Evolutionary conservation across 1,139 yeast species (phyloP).

Genomic region (Sugiyamaella paludigena): DNA sequence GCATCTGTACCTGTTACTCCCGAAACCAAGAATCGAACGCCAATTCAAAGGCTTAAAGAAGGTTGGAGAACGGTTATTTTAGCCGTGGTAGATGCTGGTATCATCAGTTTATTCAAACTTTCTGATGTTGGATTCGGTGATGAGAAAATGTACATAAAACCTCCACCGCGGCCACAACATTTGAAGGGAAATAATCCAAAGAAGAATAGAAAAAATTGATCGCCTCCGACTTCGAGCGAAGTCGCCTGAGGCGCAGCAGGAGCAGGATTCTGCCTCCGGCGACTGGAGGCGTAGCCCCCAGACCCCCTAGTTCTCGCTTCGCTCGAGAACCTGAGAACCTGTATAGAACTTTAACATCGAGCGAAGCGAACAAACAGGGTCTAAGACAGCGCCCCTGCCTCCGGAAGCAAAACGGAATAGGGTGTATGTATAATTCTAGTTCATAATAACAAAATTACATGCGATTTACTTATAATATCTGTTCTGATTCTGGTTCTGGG

Average conservation of each 20-base stretch:
- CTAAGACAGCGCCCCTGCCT: not conserved
- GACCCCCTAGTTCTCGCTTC: no score
- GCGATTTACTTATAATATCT: not conserved
- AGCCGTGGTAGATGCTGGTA: constrained; percentile 71
- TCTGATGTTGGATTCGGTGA: constrained; percentile 54
- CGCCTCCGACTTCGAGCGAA: no score
- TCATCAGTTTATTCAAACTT: constrained; percentile 62
- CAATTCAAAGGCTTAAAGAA: constrained; percentile 38
- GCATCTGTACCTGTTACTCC: constrained; percentile 32
- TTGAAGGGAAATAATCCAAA: constrained; percentile 1
- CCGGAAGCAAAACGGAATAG: not conserved
- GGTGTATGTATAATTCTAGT: not conserved
- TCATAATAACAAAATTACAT: not conserved
- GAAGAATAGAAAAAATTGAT: not conserved
- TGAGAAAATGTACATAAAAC: constrained; percentile 14
- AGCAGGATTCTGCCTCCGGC: no score
- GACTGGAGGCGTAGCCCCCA: no score
- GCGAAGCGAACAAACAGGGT: not conserved
- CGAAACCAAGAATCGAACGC: constrained; percentile 29
- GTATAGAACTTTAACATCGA: no score
- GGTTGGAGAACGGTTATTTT: constrained; percentile 57
- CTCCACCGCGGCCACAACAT: constrained; percentile 8
- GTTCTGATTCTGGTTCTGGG: constrained; percentile 1
- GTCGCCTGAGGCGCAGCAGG: no score
- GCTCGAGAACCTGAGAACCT: no score